Conservation (phyloP, 2,329 filamentous ascomycete species). For the Microdochium bolleyi region DNA sequence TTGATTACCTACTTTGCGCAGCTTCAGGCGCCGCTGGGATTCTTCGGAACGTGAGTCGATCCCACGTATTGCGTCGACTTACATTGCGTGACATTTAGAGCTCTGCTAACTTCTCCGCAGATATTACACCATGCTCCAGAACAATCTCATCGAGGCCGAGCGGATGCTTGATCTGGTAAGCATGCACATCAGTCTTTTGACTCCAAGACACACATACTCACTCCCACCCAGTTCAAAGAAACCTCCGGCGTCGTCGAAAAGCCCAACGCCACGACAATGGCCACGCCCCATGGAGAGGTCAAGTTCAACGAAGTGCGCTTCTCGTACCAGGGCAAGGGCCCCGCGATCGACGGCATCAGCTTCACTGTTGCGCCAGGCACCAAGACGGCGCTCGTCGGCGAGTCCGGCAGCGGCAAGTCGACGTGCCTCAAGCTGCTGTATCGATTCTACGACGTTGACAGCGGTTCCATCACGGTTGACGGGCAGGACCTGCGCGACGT, state of each 20-base stretch:
- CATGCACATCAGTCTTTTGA: neutral
- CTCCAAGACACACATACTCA: neutral
- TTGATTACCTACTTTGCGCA: constrained; percentile 27
- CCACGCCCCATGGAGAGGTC: constrained; percentile 26
- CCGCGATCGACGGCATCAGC: constrained; percentile 28
- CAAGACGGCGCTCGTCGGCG: constrained; percentile 36
- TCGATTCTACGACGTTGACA: constrained; percentile 49
- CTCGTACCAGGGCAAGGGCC: constrained; percentile 30
- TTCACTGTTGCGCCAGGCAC: constrained; percentile 34
- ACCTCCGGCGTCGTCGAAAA: constrained; percentile 33
- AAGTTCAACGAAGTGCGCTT: constrained; percentile 33
- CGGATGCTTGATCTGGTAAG: constrained; percentile 33
- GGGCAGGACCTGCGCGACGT: constrained; percentile 46
- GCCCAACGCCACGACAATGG: constrained; percentile 24
- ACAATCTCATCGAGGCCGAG: constrained; percentile 36
- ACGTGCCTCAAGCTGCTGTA: constrained; percentile 50
- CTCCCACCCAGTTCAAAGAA: constrained; percentile 28
- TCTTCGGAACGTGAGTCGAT: constrained; percentile 35
- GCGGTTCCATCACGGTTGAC: constrained; percentile 45
- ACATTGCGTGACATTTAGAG: neutral
- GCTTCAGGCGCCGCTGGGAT: constrained; percentile 45
- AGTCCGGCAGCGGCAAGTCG: constrained; percentile 44
- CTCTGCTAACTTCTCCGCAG: neutral
- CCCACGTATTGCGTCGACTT: neutral
- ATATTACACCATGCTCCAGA: constrained; percentile 37